Evolutionary conservation across 2,329 filamentous ascomycete genomes (phyloP), one percentile per base, ranked within the genome.

Genomic region (Amphichorda felina): DNA sequence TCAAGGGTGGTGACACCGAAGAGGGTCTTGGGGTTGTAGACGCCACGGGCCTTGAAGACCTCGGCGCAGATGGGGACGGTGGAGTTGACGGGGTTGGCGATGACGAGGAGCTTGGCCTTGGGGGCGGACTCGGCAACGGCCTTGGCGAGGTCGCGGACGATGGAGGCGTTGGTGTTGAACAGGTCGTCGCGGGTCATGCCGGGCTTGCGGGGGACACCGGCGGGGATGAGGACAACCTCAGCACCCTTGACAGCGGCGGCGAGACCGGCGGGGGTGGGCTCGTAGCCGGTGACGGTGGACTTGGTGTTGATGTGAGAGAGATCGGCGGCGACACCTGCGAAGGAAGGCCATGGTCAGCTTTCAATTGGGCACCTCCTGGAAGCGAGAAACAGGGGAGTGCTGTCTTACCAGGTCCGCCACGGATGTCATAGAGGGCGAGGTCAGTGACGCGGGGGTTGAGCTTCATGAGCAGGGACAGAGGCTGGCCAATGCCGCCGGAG

Each of bases 91-190:
- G 91, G 91, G 80, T 98, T 98, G 66, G 88, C 78, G 69, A 98
- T 98, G 73, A 98, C 78, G 59, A 96, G 79, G 63, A 96, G 74
- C 70, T 94, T 94, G 65, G 91, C 91, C 46, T 95, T 74, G 54
- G 91, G 91, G 58, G 81, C 75, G 50, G 84, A 75, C 55, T 94
- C 79, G 55, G 91, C 91, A 57, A 78, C 79, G 54, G 87, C 88
- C 78, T 94, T 94, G 69, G 89, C 88, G 48, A 98, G 79, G 67
- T 96, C 91, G 58, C 89, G 88, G 61, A 98, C 91, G 63, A 98
- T 98, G 61, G 86, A 94, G 64, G 91, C 91, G 67, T 98, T 98
- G 75, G 89, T 98, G 80, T 96, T 96, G 87, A 98, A 98, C 46
- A 98, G 82, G 63, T 98, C 89, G 68, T 98, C 91, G 74, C 91